A percentile compares a stretch with the other conserved stretches of the same genome.
phyloP scores from a whole-genome alignment of 2,329 filamentous ascomycete species.

The Aspergillus brunneoviolaceus region DNA sequence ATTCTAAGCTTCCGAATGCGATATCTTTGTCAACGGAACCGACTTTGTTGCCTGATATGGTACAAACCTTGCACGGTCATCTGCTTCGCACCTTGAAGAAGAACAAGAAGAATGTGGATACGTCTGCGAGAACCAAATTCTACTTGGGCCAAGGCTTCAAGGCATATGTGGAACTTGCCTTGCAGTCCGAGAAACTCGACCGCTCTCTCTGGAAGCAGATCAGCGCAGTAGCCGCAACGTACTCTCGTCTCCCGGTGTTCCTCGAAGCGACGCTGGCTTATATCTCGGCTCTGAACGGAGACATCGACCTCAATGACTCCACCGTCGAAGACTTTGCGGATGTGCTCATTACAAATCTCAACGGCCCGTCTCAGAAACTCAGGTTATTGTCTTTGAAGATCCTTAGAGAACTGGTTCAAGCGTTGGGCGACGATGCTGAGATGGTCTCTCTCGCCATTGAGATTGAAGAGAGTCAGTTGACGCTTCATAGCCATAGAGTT shows the following conservation, averaged over 20 bases:
- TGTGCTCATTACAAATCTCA: constrained; percentile 70
- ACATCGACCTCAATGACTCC: constrained; percentile 46
- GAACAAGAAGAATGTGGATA: constrained; percentile 58
- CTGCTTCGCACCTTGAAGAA: constrained; percentile 64
- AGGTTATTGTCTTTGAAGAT: constrained; percentile 72
- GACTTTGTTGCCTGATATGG: constrained; percentile 65
- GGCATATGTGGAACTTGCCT: constrained; percentile 67
- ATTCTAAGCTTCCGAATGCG: constrained; percentile 62
- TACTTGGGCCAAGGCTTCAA: constrained; percentile 73
- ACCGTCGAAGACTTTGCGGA: constrained; percentile 63
- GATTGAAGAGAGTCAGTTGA: constrained; percentile 76
- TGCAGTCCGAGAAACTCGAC: constrained; percentile 59
- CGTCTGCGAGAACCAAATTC: constrained; percentile 67
- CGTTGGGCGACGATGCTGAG: constrained; percentile 48
- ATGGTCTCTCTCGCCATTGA: constrained; percentile 64
- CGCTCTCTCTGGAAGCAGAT: constrained; percentile 63
- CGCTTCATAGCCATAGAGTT: constrained; percentile 70
- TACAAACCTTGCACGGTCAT: constrained; percentile 64
- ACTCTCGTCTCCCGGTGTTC: constrained; percentile 65
- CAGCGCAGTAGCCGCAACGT: constrained; percentile 64
- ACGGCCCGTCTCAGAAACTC: constrained; percentile 71
- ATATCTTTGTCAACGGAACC: constrained; percentile 59
- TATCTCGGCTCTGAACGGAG: constrained; percentile 29
- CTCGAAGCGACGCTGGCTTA: constrained; percentile 61
- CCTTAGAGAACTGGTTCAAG: constrained; percentile 57